Percentiles rank a stretch among this genome's conserved stretches.
phyloP scores from a whole-genome alignment of 2,329 filamentous ascomycete species.

The Nigrospora oryzae region DNA sequence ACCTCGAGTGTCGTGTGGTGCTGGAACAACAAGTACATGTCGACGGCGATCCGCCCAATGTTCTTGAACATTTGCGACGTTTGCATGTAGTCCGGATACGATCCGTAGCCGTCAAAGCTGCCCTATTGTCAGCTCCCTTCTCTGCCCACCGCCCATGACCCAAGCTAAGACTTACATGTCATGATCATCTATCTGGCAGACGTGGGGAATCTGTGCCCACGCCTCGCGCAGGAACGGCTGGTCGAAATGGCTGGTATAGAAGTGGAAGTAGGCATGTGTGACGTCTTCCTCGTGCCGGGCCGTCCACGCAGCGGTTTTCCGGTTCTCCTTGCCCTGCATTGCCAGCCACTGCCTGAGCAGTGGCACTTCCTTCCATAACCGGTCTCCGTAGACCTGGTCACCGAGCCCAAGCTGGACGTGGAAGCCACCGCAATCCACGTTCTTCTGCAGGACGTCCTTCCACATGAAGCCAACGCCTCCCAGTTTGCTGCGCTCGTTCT shows the following conservation, averaged over 20 bases:
- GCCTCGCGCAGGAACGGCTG: conserved; percentile 91
- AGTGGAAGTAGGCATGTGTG: conserved; percentile 94
- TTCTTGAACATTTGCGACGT: conserved; percentile 97
- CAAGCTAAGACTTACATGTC: conserved; percentile 70
- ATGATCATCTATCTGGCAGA: conserved; percentile 90
- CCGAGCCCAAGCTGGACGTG: conserved; percentile 88
- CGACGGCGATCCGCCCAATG: conserved; percentile 86
- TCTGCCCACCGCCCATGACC: background rate
- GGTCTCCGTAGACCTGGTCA: conserved; percentile 90
- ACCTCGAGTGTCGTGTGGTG: conserved; percentile 95
- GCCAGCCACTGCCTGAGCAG: conserved; percentile 90
- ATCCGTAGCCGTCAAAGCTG: conserved; percentile 94
- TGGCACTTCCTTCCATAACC: conserved; percentile 93
- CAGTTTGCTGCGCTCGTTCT: conserved; percentile 75
- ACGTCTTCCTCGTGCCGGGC: conserved; percentile 93
- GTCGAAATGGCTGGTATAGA: conserved; percentile 97
- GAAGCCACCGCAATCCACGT: conserved; percentile 91
- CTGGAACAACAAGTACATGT: conserved; percentile 98
- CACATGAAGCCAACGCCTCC: conserved; percentile 95
- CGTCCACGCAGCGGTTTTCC: conserved; percentile 87
- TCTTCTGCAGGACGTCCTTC: conserved; percentile 98
- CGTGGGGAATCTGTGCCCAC: conserved; percentile 93
- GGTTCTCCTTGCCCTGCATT: conserved; percentile 85
- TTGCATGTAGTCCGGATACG: conserved; percentile 98
- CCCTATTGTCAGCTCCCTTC: background rate